These are phyloP conservation scores for Saccharomyces pastorianus DNA, from an alignment of 1,139 yeast genomes.

Conservation along the genomic window DNA sequence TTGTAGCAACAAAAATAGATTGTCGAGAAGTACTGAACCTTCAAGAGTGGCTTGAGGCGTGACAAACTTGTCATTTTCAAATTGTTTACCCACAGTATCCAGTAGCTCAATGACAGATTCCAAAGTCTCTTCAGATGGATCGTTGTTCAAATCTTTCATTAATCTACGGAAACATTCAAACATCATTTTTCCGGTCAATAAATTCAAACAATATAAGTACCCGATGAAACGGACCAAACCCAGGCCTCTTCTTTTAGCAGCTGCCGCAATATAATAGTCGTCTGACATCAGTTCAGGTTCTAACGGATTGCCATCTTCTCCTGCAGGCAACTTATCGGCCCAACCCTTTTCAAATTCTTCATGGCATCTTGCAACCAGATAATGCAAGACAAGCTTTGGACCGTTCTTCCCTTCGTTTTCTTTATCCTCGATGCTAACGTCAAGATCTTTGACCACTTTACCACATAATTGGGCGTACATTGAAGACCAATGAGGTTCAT, in stretches of 20 bases:
- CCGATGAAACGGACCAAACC: constrained; percentile 95
- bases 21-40: constrained; percentile 41
- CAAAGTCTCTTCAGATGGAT: constrained; percentile 84
- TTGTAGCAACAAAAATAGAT: constrained; percentile 55
- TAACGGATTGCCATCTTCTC: constrained; percentile 65
- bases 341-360: constrained; percentile 91
- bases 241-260: constrained; percentile 94
- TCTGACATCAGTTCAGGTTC: constrained; percentile 92
- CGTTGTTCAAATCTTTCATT: constrained; percentile 50
- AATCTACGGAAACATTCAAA: constrained; percentile 53
- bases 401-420: constrained; percentile 45
- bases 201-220: constrained; percentile 71
- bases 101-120: constrained; percentile 83
- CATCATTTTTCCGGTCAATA: constrained; percentile 73
- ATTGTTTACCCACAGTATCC: constrained; percentile 73
- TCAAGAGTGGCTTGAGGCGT: constrained; percentile 24
- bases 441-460: too few species aligned
- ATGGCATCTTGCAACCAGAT: constrained; percentile 81
- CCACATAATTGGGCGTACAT: too few species aligned
- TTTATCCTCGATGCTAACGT: constrained; percentile 59
- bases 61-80: constrained; percentile 42
- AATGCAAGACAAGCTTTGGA: constrained; percentile 64
- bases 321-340: constrained; percentile 77
- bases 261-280: constrained; percentile 83
- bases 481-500: too few species aligned